Evolutionary conservation across 495 filamentous ascomycete species (phyloP).

Genomic region (Neurospora sp.): DNA sequence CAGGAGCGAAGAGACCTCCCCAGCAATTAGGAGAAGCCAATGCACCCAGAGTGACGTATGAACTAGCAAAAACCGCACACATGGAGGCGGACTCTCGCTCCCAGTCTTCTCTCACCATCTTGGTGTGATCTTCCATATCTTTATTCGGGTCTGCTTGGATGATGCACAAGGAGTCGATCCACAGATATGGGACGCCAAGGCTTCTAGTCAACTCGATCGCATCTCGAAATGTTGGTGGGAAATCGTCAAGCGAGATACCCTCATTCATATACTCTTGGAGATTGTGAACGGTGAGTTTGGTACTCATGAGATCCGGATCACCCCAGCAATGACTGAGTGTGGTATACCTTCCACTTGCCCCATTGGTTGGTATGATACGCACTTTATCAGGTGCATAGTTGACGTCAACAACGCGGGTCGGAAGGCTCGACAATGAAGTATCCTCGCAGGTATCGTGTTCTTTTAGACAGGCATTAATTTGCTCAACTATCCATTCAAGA

Average conservation of each 20-base stretch:
- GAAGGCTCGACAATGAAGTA: background rate
- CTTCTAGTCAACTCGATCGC: background rate
- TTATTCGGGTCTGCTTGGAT: background rate
- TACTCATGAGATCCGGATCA: background rate
- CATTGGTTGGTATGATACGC: background rate
- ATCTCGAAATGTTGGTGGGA: background rate
- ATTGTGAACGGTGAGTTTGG: background rate
- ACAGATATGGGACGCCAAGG: background rate
- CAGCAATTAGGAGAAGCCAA: background rate
- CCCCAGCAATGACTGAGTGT: background rate
- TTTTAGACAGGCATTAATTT: background rate
- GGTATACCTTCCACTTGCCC: background rate
- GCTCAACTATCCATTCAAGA: background rate
- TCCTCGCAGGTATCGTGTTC: background rate
- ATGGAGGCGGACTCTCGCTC: background rate
- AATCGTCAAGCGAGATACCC: background rate
- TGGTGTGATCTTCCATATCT: background rate
- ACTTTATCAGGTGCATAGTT: background rate
- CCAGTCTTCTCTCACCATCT: background rate
- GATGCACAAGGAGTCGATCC: background rate
- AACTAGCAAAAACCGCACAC: background rate
- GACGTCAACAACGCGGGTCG: background rate
- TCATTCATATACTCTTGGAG: background rate
- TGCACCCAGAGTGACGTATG: background rate
- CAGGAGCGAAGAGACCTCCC: background rate